phyloP scores from a whole-genome alignment of 2,329 filamentous ascomycete species.

The Dichotomopilus funicola region DNA sequence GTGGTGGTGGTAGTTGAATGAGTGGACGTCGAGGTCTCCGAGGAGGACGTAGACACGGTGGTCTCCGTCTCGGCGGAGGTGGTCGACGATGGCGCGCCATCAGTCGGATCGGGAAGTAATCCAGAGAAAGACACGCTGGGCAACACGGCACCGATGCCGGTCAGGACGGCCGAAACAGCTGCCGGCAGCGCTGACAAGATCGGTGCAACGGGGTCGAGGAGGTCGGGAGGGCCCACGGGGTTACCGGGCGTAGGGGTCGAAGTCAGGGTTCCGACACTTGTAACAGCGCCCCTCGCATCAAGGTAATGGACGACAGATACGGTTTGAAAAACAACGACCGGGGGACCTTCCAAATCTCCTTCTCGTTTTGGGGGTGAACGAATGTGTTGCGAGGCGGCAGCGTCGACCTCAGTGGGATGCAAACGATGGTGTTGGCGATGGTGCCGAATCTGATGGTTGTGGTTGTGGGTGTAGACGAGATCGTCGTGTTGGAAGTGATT shows the following conservation, averaged over 20 bases:
- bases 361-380: conserved; percentile 24
- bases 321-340: conserved; percentile 46
- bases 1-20: conserved; percentile 24
- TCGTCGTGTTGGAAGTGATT: conserved; percentile 15
- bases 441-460: conserved; percentile 26
- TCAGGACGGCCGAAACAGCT: conserved; percentile 34
- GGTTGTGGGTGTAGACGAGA: conserved; percentile 24
- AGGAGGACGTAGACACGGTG: conserved; percentile 22
- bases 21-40: conserved; percentile 30
- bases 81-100: conserved; percentile 21
- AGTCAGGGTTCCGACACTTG: conserved; percentile 38
- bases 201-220: conserved; percentile 33
- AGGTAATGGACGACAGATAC: conserved; percentile 49
- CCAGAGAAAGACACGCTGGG: conserved; percentile 20
- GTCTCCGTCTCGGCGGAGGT: conserved; percentile 13
- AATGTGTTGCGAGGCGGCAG: conserved; percentile 19
- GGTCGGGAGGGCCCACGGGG: too few relatives aligned
- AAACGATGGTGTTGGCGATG: conserved; percentile 23
- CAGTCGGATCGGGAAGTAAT: conserved; percentile 10
- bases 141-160: conserved; percentile 24
- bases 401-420: conserved; percentile 15
- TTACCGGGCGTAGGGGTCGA: too few relatives aligned
- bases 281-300: conserved; percentile 40
- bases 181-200: conserved; percentile 29
- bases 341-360: conserved; percentile 24